Percentiles rank a stretch among this genome's conserved stretches.
These are phyloP conservation scores for Colletotrichum aenigma DNA, from an alignment of 2,329 filamentous ascomycete species.

Conservation along the genomic window DNA sequence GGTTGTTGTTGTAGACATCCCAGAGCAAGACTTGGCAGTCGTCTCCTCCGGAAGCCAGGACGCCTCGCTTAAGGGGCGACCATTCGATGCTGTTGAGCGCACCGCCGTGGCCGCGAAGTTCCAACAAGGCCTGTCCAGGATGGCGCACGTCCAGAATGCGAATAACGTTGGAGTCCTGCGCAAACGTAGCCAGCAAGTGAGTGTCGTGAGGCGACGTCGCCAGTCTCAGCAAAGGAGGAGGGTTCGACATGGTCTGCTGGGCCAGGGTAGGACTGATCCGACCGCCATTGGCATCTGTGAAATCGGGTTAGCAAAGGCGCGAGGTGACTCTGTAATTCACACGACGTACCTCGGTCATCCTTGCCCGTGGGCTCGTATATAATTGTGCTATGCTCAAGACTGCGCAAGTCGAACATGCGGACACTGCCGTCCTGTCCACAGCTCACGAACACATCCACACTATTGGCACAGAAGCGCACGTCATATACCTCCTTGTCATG, in stretches of 20 bases:
- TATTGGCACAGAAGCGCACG: conserved; percentile 96
- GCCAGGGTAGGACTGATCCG: conserved; percentile 76
- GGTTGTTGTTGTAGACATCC: conserved; percentile 79
- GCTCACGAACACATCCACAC: conserved; percentile 97
- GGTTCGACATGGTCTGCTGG: conserved; percentile 77
- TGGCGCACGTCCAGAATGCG: conserved; percentile 96
- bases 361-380: conserved; percentile 98
- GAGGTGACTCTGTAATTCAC: background rate
- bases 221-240: conserved; percentile 78
- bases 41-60: conserved; percentile 89
- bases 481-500: conserved; percentile 99
- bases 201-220: conserved; percentile 94
- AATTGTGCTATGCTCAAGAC: conserved; percentile 96
- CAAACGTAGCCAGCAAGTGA: conserved; percentile 96
- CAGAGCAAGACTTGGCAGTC: conserved; percentile 92
- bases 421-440: conserved; percentile 98
- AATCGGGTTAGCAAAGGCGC: background rate
- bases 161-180: conserved; percentile 88
- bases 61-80: conserved; percentile 85
- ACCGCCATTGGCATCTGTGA: conserved; percentile 59
- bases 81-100: conserved; percentile 94
- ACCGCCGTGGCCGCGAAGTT: conserved; percentile 86
- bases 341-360: conserved; percentile 66
- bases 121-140: conserved; percentile 91
- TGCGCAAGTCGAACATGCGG: conserved; percentile 97